These are phyloP conservation scores for Gossypium aridum DNA, from an alignment of 441 rosid species.

Conservation along the genomic window DNA sequence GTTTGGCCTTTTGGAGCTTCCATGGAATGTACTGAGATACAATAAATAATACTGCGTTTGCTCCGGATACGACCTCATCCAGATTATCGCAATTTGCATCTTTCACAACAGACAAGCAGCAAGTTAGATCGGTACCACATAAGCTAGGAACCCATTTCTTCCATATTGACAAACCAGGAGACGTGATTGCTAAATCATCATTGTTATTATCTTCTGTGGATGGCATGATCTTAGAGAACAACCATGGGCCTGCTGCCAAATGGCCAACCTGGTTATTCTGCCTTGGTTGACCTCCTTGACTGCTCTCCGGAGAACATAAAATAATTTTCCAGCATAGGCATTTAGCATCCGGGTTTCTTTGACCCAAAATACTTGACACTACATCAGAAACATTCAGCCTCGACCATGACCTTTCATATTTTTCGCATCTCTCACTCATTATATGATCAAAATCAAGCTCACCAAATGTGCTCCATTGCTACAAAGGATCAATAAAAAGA, in stretches of 20 bases:
- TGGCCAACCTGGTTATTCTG: conserved; percentile 26
- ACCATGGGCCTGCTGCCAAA: conserved; percentile 51
- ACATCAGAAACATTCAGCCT: conserved; percentile 81
- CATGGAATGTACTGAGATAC: conserved; percentile 52
- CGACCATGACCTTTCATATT: conserved; percentile 66
- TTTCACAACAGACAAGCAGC: conserved; percentile 74
- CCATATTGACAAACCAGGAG: conserved; percentile 77
- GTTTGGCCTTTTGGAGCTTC: conserved; percentile 54
- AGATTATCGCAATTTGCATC: conserved; percentile 32
- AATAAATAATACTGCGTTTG: conserved; percentile 71
- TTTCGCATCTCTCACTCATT: conserved; percentile 56
- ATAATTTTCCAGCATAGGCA: conserved; percentile 85
- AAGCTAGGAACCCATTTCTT: conserved; percentile 51
- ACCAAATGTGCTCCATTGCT: conserved; percentile 37
- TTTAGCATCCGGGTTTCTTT: conserved; percentile 55
- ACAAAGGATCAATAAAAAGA: conserved; percentile 13
- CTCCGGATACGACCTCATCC: conserved; percentile 46
- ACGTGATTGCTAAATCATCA: conserved; percentile 47
- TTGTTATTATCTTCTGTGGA: conserved; percentile 27
- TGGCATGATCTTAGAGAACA: conserved; percentile 75
- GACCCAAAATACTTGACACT: conserved; percentile 36
- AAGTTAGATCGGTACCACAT: conserved; percentile 34
- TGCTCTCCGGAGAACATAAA: conserved; percentile 42
- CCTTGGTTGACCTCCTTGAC: conserved; percentile 24
- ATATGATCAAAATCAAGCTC: conserved; percentile 67